Evolutionary conservation across 345 rosid species (phyloP).

Genomic region (Raphanus raphanistrum): DNA sequence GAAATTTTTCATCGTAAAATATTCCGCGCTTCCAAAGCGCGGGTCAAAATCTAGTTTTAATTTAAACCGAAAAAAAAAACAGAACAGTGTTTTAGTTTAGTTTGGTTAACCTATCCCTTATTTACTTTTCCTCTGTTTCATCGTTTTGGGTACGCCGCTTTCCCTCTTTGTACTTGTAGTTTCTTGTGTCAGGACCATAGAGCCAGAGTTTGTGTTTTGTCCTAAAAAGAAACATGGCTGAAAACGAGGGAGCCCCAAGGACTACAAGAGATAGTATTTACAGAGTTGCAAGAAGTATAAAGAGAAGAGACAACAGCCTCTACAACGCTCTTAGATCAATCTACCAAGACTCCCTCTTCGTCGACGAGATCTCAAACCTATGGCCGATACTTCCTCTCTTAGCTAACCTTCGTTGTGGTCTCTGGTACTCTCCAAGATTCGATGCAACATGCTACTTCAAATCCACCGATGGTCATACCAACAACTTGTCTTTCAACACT

Average conservation of each 20-base stretch:
- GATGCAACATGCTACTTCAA: constrained; percentile 85
- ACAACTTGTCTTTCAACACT: constrained; percentile 80
- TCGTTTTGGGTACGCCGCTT: background rate
- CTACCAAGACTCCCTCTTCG: constrained; percentile 79
- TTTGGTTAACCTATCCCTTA: background rate
- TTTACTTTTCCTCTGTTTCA: background rate
- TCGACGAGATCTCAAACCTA: constrained; percentile 75
- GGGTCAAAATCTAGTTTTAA: background rate
- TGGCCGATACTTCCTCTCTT: constrained; percentile 87
- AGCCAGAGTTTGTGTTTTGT: background rate
- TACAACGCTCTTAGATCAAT: constrained; percentile 82
- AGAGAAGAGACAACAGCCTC: constrained; percentile 65
- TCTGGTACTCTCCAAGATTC: constrained; percentile 78
- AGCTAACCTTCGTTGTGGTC: constrained; percentile 94
- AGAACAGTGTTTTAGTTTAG: background rate
- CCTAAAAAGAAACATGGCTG: constrained; percentile 1
- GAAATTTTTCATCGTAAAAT: too few relatives aligned
- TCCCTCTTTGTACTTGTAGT: background rate
- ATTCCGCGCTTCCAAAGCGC: too few relatives aligned
- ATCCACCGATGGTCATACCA: constrained; percentile 95
- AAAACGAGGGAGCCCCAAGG: constrained; percentile 22
- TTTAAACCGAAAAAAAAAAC: background rate
- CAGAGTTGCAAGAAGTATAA: constrained; percentile 76
- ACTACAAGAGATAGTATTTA: constrained; percentile 64
- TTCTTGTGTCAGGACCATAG: background rate